A percentile compares a stretch with the other conserved stretches of the same genome.
Evolutionary conservation across 805 yeast species (phyloP).

Genomic region (Saccharomyces paradoxus): DNA sequence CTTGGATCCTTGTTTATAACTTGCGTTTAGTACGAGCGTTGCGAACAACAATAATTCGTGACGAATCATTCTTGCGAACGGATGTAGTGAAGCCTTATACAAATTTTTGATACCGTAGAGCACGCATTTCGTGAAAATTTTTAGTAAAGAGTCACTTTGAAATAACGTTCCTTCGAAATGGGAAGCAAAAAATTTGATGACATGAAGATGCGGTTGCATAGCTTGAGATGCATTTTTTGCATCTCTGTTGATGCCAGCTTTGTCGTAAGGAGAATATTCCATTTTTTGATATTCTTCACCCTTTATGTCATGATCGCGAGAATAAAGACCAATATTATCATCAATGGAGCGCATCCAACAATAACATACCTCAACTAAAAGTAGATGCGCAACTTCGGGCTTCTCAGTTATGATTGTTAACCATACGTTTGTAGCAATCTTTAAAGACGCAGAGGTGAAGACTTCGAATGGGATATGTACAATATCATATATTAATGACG

Average conservation of each 20-base stretch:
- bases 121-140: constrained; percentile 56
- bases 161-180: constrained; percentile 72
- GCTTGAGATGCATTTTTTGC: constrained; percentile 42
- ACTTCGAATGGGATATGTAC: constrained; percentile 64
- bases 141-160: constrained; percentile 61
- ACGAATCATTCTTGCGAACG: constrained; percentile 66
- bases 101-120: constrained; percentile 47
- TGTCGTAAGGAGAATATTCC: constrained; percentile 86
- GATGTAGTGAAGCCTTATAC: constrained; percentile 64
- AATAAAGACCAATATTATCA: constrained; percentile 55
- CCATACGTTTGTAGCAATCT: constrained; percentile 72
- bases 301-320: constrained; percentile 43
- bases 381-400: constrained; percentile 46
- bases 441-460: constrained; percentile 53
- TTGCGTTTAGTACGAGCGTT: constrained; percentile 52
- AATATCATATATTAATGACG: constrained; percentile 38
- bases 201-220: constrained; percentile 58
- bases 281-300: constrained; percentile 60
- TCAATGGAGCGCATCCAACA: constrained; percentile 63
- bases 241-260: constrained; percentile 43
- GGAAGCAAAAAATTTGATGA: constrained; percentile 62
- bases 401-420: constrained; percentile 63
- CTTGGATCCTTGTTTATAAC: constrained; percentile 41
- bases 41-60: constrained; percentile 68
- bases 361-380: constrained; percentile 60